phyloP scores from a whole-genome alignment of 768 basidiomycete species.

The Tylopilus balloui region DNA sequence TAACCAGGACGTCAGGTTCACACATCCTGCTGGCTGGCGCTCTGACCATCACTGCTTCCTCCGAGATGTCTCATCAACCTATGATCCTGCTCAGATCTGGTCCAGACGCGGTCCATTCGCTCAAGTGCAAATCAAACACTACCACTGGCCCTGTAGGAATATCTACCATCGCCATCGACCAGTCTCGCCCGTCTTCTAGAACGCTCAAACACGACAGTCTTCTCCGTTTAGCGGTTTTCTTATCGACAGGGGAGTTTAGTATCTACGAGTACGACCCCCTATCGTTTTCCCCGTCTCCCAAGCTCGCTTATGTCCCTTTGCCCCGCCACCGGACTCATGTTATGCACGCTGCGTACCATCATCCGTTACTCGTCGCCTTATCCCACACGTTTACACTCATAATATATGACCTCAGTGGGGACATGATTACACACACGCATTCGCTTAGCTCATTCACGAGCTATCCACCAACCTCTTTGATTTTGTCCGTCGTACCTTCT shows the following conservation, averaged over 20 bases:
- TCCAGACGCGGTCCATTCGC: constrained; percentile 30
- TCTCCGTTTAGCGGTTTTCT: constrained; percentile 52
- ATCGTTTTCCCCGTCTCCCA: constrained; percentile 37
- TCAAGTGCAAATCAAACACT: constrained; percentile 42
- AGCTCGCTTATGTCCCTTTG: constrained; percentile 46
- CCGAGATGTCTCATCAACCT: constrained; percentile 27
- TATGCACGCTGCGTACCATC: constrained; percentile 68
- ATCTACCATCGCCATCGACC: constrained; percentile 69
- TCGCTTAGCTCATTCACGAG: constrained; percentile 74
- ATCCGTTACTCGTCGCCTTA: constrained; percentile 71
- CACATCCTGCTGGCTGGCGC: constrained; percentile 58
- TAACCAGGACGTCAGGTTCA: constrained; percentile 8
- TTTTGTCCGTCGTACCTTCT: constrained; percentile 59
- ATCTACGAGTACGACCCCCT: constrained; percentile 52
- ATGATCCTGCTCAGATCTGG: constrained; percentile 21
- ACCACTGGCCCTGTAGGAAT: constrained; percentile 38
- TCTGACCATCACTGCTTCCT: constrained; percentile 55
- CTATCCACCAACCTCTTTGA: constrained; percentile 74
- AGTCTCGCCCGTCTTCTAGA: constrained; percentile 52
- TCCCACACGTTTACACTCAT: constrained; percentile 64
- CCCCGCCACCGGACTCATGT: constrained; percentile 43
- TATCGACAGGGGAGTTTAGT: constrained; percentile 66
- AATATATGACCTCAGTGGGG: constrained; percentile 63
- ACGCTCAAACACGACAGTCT: constrained; percentile 25
- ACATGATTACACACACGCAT: constrained; percentile 52